These are phyloP conservation scores for Fusarium succisae DNA, from an alignment of 2,329 filamentous ascomycete genomes.

Conservation along the genomic window DNA sequence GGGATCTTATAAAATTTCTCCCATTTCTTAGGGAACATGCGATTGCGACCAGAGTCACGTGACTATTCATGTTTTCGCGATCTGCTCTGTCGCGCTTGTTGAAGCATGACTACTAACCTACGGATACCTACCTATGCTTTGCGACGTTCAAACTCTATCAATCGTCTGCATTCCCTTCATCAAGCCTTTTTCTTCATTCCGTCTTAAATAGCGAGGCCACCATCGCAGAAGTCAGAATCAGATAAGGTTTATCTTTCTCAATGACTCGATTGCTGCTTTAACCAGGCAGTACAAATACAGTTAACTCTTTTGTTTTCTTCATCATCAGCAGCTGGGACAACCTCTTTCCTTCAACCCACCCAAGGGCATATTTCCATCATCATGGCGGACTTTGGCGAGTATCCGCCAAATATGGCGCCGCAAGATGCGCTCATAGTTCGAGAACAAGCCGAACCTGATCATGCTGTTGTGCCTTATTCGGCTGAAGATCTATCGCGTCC, in stretches of 20 bases:
- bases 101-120: background rate
- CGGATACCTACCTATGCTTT: background rate
- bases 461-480: conserved; percentile 72
- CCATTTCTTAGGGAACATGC: background rate
- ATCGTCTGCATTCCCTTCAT: background rate
- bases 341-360: background rate
- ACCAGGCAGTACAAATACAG: background rate
- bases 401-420: conserved; percentile 72
- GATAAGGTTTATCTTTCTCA: background rate
- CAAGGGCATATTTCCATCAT: conserved; percentile 19
- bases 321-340: background rate
- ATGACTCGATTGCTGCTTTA: background rate
- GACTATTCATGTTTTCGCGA: conserved; percentile 19
- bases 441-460: conserved; percentile 62
- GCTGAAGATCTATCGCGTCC: conserved; percentile 76
- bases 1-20: background rate
- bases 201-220: background rate
- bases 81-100: conserved; percentile 12
- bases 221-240: background rate
- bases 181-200: background rate
- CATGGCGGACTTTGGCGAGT: conserved; percentile 71
- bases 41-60: conserved; percentile 31
- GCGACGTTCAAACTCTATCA: conserved; percentile 15
- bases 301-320: background rate
- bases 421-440: conserved; percentile 71